These are phyloP conservation scores for Corynespora cassiicola DNA, from an alignment of 2,329 filamentous ascomycete species.

Conservation along the genomic window DNA sequence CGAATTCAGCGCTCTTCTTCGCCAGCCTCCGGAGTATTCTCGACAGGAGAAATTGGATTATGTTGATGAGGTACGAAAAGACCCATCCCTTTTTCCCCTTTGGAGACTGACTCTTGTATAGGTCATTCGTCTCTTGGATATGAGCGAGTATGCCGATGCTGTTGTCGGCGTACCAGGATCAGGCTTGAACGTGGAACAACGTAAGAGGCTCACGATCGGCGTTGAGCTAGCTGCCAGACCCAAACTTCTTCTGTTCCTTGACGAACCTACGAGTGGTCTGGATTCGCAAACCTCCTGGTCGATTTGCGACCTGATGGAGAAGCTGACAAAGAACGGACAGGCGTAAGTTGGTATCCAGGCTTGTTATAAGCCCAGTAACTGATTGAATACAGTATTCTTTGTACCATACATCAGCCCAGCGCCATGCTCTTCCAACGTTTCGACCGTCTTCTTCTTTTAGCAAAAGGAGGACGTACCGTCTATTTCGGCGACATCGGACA, in stretches of 20 bases:
- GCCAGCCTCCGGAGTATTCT: slow-evolving; percentile 22
- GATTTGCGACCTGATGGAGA: no score
- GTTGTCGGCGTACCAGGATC: slow-evolving; percentile 20
- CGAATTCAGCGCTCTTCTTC: slow-evolving; percentile 21
- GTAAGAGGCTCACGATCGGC: slow-evolving; percentile 68
- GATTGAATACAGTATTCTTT: no score
- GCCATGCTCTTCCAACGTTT: slow-evolving; percentile 90
- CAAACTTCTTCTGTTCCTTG: slow-evolving; percentile 37
- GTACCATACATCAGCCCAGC: slow-evolving; percentile 93
- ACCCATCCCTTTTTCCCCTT: no score
- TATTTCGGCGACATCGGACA: slow-evolving; percentile 79
- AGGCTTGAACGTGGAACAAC: slow-evolving; percentile 58
- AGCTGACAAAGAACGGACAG: no score
- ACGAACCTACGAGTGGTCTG: slow-evolving; percentile 82
- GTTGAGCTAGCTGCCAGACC: slow-evolving; percentile 51
- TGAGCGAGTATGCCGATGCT: slow-evolving; percentile 27
- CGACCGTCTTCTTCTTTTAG: slow-evolving; percentile 75
- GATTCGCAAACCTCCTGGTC: slow-evolving; percentile 91
- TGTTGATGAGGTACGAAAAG: slow-evolving; percentile 26
- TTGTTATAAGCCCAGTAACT: no score
- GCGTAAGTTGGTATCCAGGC: no score
- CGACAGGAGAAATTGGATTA: slow-evolving; percentile 21
- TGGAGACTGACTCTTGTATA: no score
- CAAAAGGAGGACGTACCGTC: slow-evolving; percentile 74
- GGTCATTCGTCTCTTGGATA: slow-evolving; percentile 20